Conservation (phyloP, 1,284 basidiomycete species). For the Papiliotrema laurentii region DNA sequence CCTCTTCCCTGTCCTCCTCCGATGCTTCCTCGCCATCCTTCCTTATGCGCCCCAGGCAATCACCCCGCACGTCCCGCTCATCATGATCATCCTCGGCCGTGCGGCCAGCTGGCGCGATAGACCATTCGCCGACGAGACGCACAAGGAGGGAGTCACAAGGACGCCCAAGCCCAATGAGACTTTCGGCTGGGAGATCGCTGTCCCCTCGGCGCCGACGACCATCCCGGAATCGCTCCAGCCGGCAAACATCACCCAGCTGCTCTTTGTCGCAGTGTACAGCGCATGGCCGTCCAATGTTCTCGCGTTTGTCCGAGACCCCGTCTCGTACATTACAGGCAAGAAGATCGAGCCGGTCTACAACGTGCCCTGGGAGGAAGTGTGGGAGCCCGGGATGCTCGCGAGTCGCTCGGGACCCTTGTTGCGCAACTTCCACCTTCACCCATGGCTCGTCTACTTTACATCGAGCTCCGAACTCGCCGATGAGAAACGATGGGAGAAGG, state of each 20-base stretch:
- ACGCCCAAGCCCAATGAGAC: slow-evolving; percentile 23
- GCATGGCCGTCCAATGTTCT: slow-evolving; percentile 46
- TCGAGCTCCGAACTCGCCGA: slow-evolving; percentile 38
- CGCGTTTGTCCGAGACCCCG: slow-evolving; percentile 39
- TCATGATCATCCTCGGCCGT: slow-evolving; percentile 38
- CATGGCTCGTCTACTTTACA: slow-evolving; percentile 37
- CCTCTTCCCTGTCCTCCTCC: slow-evolving; percentile 34
- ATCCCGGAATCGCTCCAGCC: slow-evolving; percentile 16
- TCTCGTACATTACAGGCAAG: slow-evolving; percentile 31
- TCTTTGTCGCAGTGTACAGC: slow-evolving; percentile 33
- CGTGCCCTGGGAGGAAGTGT: slow-evolving; percentile 37
- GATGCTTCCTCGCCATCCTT: slow-evolving; percentile 26
- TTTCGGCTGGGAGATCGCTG: slow-evolving; percentile 25
- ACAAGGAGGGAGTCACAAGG: slow-evolving; percentile 20
- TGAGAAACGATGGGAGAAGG: slow-evolving; percentile 38
- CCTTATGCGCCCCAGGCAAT: slow-evolving; percentile 32
- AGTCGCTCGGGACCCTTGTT: slow-evolving; percentile 31
- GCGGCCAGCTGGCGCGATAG: slow-evolving; percentile 41
- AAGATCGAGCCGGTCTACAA: slow-evolving; percentile 28
- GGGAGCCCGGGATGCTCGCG: slow-evolving; percentile 28
- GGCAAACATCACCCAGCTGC: slow-evolving; percentile 27
- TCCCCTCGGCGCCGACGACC: neutral
- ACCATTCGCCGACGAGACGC: slow-evolving; percentile 28
- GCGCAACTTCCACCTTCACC: slow-evolving; percentile 39
- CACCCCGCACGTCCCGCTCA: slow-evolving; percentile 29